Percentiles rank a stretch among this genome's conserved stretches.
These are phyloP conservation scores for Pseudogymnoascus pannorum DNA, from an alignment of 2,329 filamentous ascomycete genomes.

Conservation along the genomic window DNA sequence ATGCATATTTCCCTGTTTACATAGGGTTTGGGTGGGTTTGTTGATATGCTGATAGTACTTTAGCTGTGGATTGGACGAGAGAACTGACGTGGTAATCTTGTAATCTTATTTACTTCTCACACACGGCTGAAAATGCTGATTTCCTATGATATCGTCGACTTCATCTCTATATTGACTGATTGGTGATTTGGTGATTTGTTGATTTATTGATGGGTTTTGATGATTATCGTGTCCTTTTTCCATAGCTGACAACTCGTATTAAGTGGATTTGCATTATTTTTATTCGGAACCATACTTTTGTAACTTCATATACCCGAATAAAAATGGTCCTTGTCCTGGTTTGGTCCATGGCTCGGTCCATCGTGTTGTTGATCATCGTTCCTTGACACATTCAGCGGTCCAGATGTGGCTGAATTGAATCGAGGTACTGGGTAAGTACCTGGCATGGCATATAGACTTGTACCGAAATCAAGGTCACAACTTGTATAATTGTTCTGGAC, in stretches of 20 bases:
- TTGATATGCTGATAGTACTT: no score
- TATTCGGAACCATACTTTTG: background rate
- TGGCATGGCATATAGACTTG: background rate
- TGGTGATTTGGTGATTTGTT: background rate
- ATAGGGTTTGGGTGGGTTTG: background rate
- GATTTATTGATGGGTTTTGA: background rate
- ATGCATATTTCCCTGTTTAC: background rate
- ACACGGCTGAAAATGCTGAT: background rate
- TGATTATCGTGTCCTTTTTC: background rate
- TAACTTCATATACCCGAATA: background rate
- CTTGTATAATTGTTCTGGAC: background rate
- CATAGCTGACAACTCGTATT: background rate
- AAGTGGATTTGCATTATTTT: conserved; percentile 1
- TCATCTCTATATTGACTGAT: no score
- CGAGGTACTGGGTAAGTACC: background rate
- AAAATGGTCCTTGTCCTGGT: background rate
- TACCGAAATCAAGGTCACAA: background rate
- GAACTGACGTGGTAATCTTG: background rate
- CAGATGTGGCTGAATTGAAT: background rate
- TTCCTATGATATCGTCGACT: background rate
- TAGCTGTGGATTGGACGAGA: background rate
- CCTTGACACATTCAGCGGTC: background rate
- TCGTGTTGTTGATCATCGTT: background rate
- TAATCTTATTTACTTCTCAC: background rate
- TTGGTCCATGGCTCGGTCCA: background rate